A percentile compares a stretch with the other conserved stretches of the same genome.
Conservation (phyloP, 2,329 filamentous ascomycete genomes). For the Alternaria triticina region DNA sequence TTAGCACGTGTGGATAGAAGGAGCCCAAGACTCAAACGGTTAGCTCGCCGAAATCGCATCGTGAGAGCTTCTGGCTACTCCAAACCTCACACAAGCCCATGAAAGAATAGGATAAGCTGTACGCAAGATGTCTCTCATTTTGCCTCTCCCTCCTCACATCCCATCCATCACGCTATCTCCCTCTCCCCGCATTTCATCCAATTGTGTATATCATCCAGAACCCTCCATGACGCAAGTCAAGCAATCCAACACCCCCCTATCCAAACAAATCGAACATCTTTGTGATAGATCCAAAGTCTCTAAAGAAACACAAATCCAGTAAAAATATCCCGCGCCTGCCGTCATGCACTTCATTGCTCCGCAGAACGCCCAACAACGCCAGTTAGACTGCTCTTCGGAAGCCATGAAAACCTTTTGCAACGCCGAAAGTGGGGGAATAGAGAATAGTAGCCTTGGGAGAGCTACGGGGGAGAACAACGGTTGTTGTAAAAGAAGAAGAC, state of each 20-base stretch:
- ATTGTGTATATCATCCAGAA: background rate
- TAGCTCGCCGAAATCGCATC: background rate
- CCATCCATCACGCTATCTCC: background rate
- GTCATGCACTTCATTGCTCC: background rate
- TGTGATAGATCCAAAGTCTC: background rate
- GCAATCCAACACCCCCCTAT: background rate
- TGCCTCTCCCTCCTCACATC: background rate
- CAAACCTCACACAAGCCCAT: background rate
- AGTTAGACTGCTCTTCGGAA: conserved; percentile 9
- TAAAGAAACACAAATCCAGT: background rate
- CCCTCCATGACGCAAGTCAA: background rate
- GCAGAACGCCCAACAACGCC: conserved; percentile 2
- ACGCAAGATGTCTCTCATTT: conserved; percentile 1
- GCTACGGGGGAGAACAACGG: background rate
- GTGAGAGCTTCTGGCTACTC: background rate
- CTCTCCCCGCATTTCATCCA: background rate
- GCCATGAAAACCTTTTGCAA: conserved; percentile 17
- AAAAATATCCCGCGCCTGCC: background rate
- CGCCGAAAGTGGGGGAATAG: conserved; percentile 13
- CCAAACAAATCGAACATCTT: background rate
- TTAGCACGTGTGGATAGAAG: background rate
- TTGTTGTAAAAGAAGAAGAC: conserved; percentile 1
- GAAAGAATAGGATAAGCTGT: background rate
- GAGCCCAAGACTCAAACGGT: background rate
- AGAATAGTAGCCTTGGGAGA: conserved; percentile 1